These are phyloP conservation scores for Beauveria bassiana DNA, from an alignment of 2,329 filamentous ascomycete genomes.

Conservation along the genomic window DNA sequence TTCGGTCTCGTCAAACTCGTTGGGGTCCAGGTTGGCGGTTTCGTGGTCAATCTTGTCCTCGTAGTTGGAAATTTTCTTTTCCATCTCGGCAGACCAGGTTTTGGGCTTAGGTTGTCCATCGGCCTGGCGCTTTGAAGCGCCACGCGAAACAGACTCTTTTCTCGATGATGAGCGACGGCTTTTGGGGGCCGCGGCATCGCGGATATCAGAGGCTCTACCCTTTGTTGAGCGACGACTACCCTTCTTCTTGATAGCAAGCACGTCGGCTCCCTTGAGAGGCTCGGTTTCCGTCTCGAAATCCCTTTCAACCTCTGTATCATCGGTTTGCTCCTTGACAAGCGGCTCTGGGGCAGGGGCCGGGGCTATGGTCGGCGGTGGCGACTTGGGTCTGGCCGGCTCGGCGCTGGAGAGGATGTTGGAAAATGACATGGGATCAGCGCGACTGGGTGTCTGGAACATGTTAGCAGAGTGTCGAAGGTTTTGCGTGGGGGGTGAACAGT, in stretches of 20 bases:
- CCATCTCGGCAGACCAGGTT: slow-evolving; percentile 48
- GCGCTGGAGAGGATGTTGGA: slow-evolving; percentile 85
- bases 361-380: slow-evolving; percentile 33
- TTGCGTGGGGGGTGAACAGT: background rate
- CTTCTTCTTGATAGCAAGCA: slow-evolving; percentile 20
- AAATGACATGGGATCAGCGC: slow-evolving; percentile 89
- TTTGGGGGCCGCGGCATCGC: slow-evolving; percentile 42
- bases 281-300: slow-evolving; percentile 29
- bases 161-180: slow-evolving; percentile 44
- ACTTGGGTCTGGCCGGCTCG: slow-evolving; percentile 53
- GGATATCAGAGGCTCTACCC: slow-evolving; percentile 44
- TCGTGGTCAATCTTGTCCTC: slow-evolving; percentile 36
- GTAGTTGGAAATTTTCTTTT: slow-evolving; percentile 31
- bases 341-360: slow-evolving; percentile 19
- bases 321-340: slow-evolving; percentile 17
- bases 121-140: slow-evolving; percentile 49
- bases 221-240: slow-evolving; percentile 33
- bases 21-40: slow-evolving; percentile 37
- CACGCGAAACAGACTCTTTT: slow-evolving; percentile 39
- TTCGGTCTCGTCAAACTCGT: slow-evolving; percentile 35
- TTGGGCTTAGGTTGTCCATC: slow-evolving; percentile 59
- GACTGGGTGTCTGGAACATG: slow-evolving; percentile 55
- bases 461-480: background rate
- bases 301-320: slow-evolving; percentile 19
- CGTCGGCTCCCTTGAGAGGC: slow-evolving; percentile 11